phyloP scores from a whole-genome alignment of 768 basidiomycete species.

The Serpula lacrymans region DNA sequence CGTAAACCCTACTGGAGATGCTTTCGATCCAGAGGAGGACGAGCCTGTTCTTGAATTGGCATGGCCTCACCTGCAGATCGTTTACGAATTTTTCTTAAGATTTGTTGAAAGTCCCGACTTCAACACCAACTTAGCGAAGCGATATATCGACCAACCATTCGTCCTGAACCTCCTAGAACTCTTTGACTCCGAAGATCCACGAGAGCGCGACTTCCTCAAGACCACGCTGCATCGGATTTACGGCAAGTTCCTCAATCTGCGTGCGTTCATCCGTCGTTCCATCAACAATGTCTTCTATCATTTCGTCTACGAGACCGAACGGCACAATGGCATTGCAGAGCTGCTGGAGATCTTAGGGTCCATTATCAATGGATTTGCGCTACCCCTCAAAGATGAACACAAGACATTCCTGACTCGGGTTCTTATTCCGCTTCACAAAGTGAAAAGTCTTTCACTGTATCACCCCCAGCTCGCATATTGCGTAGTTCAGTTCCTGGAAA shows the following conservation, averaged over 20 bases:
- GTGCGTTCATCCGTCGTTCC: constrained; percentile 96
- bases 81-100: constrained; percentile 99
- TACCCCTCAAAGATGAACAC: constrained; percentile 98
- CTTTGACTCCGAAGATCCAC: constrained; percentile 97
- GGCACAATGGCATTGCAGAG: constrained; percentile 99
- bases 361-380: constrained; percentile 98
- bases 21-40: constrained; percentile 99
- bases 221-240: constrained; percentile 99
- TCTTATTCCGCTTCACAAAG: constrained; percentile 95
- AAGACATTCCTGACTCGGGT: constrained; percentile 95
- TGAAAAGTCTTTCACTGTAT: constrained; percentile 94
- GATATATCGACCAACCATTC: constrained; percentile 94
- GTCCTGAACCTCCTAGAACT: constrained; percentile 95
- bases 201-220: constrained; percentile 99
- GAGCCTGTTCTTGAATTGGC: constrained; percentile 98
- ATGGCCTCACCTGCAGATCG: constrained; percentile 99
- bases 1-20: constrained; percentile 96
- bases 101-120: constrained; percentile 98
- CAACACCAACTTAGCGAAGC: constrained; percentile 96
- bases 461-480: constrained; percentile 99
- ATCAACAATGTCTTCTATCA: constrained; percentile 99
- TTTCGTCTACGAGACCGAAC: constrained; percentile 97
- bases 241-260: constrained; percentile 97
- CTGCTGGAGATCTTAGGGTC: constrained; percentile 96
- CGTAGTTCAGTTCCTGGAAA: constrained; percentile 98